phyloP scores from a whole-genome alignment of 306 rosid genomes.

The Crotalaria pallida region DNA sequence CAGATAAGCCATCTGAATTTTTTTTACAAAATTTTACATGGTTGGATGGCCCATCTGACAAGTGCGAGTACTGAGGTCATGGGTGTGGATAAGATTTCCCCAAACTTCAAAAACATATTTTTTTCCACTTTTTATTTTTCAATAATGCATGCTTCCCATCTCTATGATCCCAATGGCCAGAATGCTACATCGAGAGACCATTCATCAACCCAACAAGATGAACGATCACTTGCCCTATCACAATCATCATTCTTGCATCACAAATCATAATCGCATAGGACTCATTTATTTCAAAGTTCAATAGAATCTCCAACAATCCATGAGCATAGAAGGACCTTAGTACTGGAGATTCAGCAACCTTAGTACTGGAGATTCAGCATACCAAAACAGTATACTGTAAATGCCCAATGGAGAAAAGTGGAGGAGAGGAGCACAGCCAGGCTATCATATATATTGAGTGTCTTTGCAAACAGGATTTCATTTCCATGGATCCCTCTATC shows the following conservation, averaged over 20 bases:
- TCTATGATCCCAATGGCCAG: conserved; percentile 1
- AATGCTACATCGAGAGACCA: neutral
- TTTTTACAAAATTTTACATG: too few relatives aligned
- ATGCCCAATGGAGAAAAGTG: neutral
- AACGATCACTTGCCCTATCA: neutral
- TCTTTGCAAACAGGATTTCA: neutral
- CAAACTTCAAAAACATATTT: neutral
- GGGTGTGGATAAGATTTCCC: too few relatives aligned
- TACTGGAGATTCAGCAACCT: neutral
- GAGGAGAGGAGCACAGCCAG: neutral
- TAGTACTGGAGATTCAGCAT: neutral
- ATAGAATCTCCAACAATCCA: neutral
- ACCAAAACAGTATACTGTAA: neutral
- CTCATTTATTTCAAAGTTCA: neutral
- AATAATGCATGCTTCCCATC: neutral
- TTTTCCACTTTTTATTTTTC: neutral
- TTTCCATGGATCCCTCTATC: neutral
- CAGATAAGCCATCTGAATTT: too few relatives aligned
- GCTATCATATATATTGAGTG: neutral
- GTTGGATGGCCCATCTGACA: too few relatives aligned
- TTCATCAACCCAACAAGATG: neutral
- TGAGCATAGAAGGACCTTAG: neutral
- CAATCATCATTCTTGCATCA: neutral
- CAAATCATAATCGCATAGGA: neutral
- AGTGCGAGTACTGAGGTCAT: too few relatives aligned